Percentiles rank a stretch among this genome's conserved stretches.
These are phyloP conservation scores for Eucalyptus sp. DNA, from an alignment of 345 rosid species.

Conservation along the genomic window DNA sequence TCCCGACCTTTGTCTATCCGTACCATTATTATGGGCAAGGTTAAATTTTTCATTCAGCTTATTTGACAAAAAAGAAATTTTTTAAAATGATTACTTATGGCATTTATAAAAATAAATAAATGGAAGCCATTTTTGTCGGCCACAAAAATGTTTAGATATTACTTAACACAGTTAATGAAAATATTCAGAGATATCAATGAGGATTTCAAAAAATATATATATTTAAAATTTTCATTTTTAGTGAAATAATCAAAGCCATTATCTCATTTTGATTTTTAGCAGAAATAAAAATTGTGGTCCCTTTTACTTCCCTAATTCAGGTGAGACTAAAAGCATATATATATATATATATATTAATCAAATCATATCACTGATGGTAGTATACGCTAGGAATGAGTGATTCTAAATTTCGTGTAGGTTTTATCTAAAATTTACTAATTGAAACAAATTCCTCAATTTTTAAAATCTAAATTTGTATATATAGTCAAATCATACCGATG, in stretches of 20 bases:
- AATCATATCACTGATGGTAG: background rate
- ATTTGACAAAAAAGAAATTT: background rate
- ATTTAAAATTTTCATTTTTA: background rate
- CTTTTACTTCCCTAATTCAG: background rate
- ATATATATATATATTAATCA: background rate
- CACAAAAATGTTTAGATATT: background rate
- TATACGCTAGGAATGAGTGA: fast-evolving
- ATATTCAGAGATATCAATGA: background rate
- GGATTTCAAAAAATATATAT: background rate
- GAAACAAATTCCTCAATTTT: too few species aligned
- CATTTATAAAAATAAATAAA: background rate
- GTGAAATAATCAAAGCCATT: background rate
- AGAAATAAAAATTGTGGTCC: background rate
- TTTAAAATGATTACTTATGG: background rate
- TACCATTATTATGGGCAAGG: background rate
- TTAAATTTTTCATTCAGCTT: background rate
- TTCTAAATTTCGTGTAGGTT: fast-evolving
- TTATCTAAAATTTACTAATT: too few species aligned
- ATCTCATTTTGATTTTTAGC: background rate
- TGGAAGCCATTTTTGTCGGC: background rate
- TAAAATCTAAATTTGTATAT: too few species aligned
- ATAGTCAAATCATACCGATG: too few species aligned
- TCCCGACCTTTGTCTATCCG: background rate
- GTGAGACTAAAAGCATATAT: background rate
- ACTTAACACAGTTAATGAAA: background rate